Base-by-base conservation (phyloP, 352 stramenopile genomes). In the Phytophthora fragariae region DNA sequence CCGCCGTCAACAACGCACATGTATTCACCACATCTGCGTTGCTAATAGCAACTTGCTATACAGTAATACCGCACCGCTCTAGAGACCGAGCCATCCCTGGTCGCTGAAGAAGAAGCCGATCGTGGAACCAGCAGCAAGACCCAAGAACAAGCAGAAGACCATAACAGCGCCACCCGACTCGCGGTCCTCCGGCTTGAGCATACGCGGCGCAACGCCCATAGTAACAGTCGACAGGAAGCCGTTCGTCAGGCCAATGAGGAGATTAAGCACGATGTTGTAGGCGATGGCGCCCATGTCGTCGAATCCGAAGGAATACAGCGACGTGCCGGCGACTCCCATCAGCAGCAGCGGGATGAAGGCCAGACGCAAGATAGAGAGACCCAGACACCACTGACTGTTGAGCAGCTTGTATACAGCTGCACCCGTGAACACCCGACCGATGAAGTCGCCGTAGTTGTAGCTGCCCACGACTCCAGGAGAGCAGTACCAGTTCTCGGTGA, bases 361-460 rank as follows among this genome's bases (percentile, higher is more conserved):
- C 57, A 88, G 70, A 41, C 84, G 84, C 14, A 80, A 0, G 17
- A 89, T 47, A 2, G 75, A 81, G 5, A 86, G 63, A 19, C 68
- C 47, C 3, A 90, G 64, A 17, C 72, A 85, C 17, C 77, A 74
- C 47, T 84, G 68, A 68, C 85, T 84, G 19, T 73, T 86, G 19
- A 91, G 82, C 24, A 86, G 56, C 52, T 86, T 85, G 75, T 86
- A 90, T 14, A 82, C 76, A 7, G 73, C 70, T 17, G 77, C 75
- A 5, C 67, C 74, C 7, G 68, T 88, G 46, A 89, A 47, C 27
- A 91, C 44, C 29, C 83, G 79, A 2, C 80, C 85, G 49, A 90
- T 69, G 52, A 86, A 87, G 64, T 91, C 83, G 10, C 83, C 83
- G 74, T 84, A 88, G 80, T 89, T 89, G 79, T 87, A 91, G 19